Evolutionary conservation across 139 green algal species (phyloP).

Genomic region (Tetraselmis striata): DNA sequence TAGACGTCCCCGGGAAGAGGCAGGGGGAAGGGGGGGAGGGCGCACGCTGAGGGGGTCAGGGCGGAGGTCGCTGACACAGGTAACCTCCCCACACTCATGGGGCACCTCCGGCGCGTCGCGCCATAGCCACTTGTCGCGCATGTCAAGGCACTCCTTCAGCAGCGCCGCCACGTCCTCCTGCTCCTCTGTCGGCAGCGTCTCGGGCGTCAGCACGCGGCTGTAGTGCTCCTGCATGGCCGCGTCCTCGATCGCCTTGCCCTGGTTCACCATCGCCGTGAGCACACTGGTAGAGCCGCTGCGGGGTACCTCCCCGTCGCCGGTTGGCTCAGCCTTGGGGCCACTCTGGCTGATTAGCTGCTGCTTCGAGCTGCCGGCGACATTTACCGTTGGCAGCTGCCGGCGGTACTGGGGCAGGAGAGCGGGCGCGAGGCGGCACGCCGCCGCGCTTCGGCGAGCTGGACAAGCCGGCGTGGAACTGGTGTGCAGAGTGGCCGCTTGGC

Average conservation of each 20-base stretch:
- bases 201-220: conserved; percentile 55
- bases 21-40: too few relatives aligned
- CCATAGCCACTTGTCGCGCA: conserved; percentile 87
- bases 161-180: conserved; percentile 74
- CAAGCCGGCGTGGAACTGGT: background rate
- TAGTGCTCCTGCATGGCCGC: conserved; percentile 59
- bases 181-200: conserved; percentile 57
- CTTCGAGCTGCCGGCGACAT: too few relatives aligned
- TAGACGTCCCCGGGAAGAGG: too few relatives aligned
- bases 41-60: background rate
- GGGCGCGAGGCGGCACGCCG: too few relatives aligned
- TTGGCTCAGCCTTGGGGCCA: too few relatives aligned
- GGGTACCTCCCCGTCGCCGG: background rate
- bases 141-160: conserved; percentile 76
- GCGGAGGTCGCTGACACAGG: conserved; percentile 10
- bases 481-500: background rate
- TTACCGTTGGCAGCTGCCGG: too few relatives aligned
- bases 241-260: conserved; percentile 40
- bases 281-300: background rate
- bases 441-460: background rate
- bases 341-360: too few relatives aligned
- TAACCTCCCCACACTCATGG: conserved; percentile 21
- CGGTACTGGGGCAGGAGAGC: background rate
- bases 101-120: conserved; percentile 2
- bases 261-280: background rate